Evolutionary conservation across 2,329 filamentous ascomycete species (phyloP).

Genomic region (Neopestalotiopsis sp.): DNA sequence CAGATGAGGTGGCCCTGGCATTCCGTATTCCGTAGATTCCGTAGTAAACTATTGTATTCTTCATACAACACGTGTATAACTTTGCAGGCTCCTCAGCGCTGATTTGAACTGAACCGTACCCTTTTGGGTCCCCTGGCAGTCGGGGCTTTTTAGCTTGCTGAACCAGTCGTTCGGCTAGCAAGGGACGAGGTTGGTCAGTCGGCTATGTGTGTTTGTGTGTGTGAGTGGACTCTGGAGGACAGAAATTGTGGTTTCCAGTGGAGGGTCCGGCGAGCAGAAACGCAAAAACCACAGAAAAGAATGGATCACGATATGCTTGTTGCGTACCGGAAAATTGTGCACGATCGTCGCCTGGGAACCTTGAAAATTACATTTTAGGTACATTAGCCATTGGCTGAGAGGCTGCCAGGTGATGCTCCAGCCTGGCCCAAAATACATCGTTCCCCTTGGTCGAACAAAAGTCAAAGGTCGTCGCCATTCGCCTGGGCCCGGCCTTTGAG

Average conservation of each 20-base stretch:
- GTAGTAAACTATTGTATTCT: not conserved
- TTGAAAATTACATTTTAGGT: too few species aligned
- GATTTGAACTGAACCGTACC: not conserved
- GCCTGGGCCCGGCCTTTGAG: not conserved
- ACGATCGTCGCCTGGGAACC: not conserved
- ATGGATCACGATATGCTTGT: constrained; percentile 2
- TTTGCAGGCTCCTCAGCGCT: too few species aligned
- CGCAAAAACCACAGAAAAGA: not conserved
- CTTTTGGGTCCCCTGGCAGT: not conserved
- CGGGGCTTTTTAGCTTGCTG: not conserved
- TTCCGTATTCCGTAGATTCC: constrained; percentile 2
- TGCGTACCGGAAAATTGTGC: not conserved
- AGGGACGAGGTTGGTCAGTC: not conserved
- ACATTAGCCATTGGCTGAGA: not conserved
- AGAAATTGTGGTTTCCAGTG: constrained; percentile 1
- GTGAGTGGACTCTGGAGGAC: not conserved
- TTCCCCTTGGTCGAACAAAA: not conserved
- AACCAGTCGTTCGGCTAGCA: not conserved
- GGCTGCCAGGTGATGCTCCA: too few species aligned
- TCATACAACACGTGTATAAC: too few species aligned
- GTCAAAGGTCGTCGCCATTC: not conserved
- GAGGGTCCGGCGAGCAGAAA: not conserved
- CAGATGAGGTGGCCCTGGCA: not conserved
- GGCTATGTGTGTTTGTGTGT: not conserved
- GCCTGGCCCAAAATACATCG: not conserved